Base-by-base conservation (phyloP, 2,329 filamentous ascomycete genomes). In the Beauveria rudraprayagi region DNA sequence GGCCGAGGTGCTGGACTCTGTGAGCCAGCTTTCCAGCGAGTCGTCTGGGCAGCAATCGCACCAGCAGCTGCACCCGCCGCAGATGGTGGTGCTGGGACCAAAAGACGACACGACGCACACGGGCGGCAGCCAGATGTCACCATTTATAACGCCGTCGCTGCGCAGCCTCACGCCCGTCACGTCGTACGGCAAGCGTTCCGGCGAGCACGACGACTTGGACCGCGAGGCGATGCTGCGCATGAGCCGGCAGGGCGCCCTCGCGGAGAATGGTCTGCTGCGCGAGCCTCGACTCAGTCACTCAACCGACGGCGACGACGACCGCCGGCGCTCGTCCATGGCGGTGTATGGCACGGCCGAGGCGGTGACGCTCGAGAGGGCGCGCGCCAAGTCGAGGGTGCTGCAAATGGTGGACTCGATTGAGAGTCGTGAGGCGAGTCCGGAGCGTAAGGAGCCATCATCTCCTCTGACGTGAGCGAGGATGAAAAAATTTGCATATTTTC, bases 381-480 rank as follows among this genome's bases (percentile, higher is more conserved):
- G 73, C 65, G 78, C 78, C 16, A 56, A 56, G 46, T 61, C 60
- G 16, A 70, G 76, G 41, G 83, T 85, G 30, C 68, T 82, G 52
- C 75, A 77, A 51, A 83, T 85, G 80, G 81, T 85, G 44, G 76
- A 84, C 66, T 77, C 72, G 62, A 76, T 85, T 62, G 83, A 85
- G 75, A 76, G 70, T 40, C 69, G 75, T 47, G 74, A 75, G 26
- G 69, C 66, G 5, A 82, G 79, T 62, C 72, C 78, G 24, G 68
- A 63, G 59, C 62, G 66, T 17, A 63, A 61, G 46, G 50, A 52
- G 50, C 37, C 34, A 28, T 24, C 22, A 30, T 34, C 47, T 43
- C 47, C 47, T 4, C 22, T 11, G 47, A n/a, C 34, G 10, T 59
- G 14, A 53, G 17, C 6, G 26, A 22, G 51, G 17, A 53, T 48